These are phyloP conservation scores for Schizopora paradoxa DNA, from an alignment of 1,284 basidiomycete genomes.

Conservation along the genomic window DNA sequence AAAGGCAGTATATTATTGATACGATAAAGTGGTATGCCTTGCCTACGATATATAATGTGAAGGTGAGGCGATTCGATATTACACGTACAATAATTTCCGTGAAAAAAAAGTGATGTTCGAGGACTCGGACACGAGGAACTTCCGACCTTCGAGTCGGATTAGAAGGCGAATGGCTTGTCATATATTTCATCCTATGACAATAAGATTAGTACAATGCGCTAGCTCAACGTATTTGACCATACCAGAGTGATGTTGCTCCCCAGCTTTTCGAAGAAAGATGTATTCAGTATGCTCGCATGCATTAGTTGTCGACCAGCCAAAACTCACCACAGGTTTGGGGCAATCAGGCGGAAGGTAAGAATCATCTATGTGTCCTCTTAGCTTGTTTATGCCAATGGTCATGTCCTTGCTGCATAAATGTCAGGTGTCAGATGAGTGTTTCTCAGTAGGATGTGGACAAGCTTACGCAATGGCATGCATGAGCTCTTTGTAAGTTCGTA, in stretches of 20 bases:
- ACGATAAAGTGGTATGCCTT: no score
- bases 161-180: slow-evolving; percentile 10
- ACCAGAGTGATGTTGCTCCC: slow-evolving; percentile 1
- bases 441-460: not conserved
- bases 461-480: slow-evolving; percentile 8
- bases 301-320: not conserved
- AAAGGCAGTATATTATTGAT: no score
- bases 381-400: not conserved
- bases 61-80: no score
- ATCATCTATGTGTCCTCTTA: slow-evolving; percentile 7
- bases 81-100: no score
- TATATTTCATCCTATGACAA: slow-evolving; percentile 7
- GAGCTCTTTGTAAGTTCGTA: slow-evolving; percentile 8
- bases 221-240: not conserved
- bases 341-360: not conserved
- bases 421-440: not conserved
- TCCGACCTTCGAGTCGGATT: no score
- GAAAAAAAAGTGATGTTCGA: no score
- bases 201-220: not conserved
- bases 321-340: slow-evolving; percentile 15
- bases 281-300: not conserved
- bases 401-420: slow-evolving; percentile 4
- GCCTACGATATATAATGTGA: no score
- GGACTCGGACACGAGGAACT: no score
- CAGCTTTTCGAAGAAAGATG: slow-evolving; percentile 7